Percentiles rank a stretch among this genome's conserved stretches.
These are phyloP conservation scores for Fusarium haematococcum DNA, from an alignment of 2,329 filamentous ascomycete species.

Conservation along the genomic window DNA sequence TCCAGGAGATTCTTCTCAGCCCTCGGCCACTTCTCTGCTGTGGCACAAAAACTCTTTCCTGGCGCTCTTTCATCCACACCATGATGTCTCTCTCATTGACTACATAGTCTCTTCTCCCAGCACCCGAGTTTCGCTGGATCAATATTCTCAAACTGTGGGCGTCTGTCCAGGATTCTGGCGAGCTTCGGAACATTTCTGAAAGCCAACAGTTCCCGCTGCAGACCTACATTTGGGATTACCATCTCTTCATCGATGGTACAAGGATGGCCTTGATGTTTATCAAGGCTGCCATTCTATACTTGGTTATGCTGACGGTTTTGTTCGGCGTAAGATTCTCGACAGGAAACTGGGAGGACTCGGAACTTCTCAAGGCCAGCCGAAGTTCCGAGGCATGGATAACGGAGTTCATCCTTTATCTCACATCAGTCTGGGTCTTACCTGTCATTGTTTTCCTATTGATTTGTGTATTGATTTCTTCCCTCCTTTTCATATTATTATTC, in stretches of 20 bases:
- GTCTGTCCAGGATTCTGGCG: background rate
- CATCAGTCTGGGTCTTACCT: background rate
- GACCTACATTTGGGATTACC: no score
- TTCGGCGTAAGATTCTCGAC: background rate
- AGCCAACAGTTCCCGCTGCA: no score
- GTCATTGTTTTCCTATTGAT: no score
- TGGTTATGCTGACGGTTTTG: background rate
- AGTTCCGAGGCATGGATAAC: background rate
- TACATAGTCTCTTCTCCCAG: background rate
- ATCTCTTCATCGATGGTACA: no score
- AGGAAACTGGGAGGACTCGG: background rate
- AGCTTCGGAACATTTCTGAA: no score
- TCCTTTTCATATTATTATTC: no score
- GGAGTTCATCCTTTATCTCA: background rate
- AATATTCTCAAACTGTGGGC: background rate
- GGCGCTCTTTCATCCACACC: background rate
- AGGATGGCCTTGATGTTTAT: no score
- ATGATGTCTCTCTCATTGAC: background rate
- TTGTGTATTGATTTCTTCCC: no score
- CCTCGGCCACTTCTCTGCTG: background rate
- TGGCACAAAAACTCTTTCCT: background rate
- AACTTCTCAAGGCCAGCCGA: background rate
- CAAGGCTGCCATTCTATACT: background rate
- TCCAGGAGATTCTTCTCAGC: background rate
- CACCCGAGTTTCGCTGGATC: background rate